phyloP scores from a whole-genome alignment of 202 grass and related monocot species.

The Musa balbisiana region DNA sequence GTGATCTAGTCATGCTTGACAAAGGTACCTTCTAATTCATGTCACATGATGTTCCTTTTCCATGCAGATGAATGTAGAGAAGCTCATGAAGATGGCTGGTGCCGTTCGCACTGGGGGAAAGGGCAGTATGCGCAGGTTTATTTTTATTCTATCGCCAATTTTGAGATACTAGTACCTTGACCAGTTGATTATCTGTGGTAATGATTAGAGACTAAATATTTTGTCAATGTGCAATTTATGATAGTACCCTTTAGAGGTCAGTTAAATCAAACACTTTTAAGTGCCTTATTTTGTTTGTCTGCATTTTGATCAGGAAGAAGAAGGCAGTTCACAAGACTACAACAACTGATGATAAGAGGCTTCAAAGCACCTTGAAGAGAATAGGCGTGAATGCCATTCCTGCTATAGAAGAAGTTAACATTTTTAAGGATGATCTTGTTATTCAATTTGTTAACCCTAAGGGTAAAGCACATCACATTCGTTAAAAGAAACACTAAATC shows the following conservation, averaged over 20 bases:
- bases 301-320: slow-evolving; percentile 13
- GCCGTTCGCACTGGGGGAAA: background rate
- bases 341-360: slow-evolving; percentile 15
- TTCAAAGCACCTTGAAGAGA: slow-evolving; percentile 15
- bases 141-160: background rate
- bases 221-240: background rate
- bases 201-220: background rate
- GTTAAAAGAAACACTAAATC: background rate
- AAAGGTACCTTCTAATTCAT: background rate
- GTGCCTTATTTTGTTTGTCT: background rate
- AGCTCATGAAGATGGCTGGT: slow-evolving; percentile 2
- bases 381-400: slow-evolving; percentile 14
- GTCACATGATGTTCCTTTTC: background rate
- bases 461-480: background rate
- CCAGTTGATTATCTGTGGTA: background rate
- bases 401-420: slow-evolving; percentile 16
- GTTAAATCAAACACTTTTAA: background rate
- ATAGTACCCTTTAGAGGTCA: background rate
- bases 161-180: background rate
- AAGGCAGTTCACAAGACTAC: slow-evolving; percentile 11
- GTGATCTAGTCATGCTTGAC: background rate
- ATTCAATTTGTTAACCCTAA: slow-evolving; percentile 13
- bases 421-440: slow-evolving; percentile 18
- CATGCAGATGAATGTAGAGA: slow-evolving; percentile 2
- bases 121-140: background rate